Percentiles rank a stretch among this genome's conserved stretches.
phyloP scores from a whole-genome alignment of 805 yeast species.

The Saccharomycopsis sp. region DNA sequence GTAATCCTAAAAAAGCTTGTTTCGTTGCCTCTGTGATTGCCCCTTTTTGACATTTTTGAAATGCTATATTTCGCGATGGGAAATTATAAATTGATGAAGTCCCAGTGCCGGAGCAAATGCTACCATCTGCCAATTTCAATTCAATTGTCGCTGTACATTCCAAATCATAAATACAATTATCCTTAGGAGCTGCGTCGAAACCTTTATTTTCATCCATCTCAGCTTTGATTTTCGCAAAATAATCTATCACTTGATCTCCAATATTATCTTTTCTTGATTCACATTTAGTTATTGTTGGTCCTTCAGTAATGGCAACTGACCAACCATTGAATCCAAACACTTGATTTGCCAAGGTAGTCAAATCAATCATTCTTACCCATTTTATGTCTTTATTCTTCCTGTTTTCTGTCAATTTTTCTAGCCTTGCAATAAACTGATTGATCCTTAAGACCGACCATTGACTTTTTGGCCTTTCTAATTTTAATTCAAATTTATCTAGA shows the following conservation, averaged over 20 bases:
- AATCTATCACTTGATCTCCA: slow-evolving; percentile 3
- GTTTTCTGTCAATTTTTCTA: too few relatives aligned
- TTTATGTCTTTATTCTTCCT: too few relatives aligned
- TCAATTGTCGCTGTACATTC: slow-evolving; percentile 23
- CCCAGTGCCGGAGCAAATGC: slow-evolving; percentile 34
- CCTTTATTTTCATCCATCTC: slow-evolving; percentile 16
- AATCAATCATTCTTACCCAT: too few relatives aligned
- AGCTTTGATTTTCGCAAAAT: slow-evolving; percentile 2
- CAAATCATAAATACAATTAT: background rate
- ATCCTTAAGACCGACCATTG: background rate
- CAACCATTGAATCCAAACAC: slow-evolving; percentile 48
- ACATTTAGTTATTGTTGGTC: background rate
- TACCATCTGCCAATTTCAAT: slow-evolving; percentile 39
- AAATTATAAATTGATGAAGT: slow-evolving; percentile 31
- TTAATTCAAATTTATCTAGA: too few relatives aligned
- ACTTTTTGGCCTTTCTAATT: background rate
- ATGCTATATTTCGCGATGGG: slow-evolving; percentile 31
- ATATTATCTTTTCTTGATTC: background rate
- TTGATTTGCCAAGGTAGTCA: slow-evolving; percentile 44
- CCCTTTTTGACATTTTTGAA: slow-evolving; percentile 38
- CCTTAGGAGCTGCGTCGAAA: background rate
- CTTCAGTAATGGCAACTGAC: slow-evolving; percentile 30
- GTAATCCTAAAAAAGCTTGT: slow-evolving; percentile 34
- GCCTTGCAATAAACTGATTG: too few relatives aligned
- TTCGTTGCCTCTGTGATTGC: slow-evolving; percentile 41